Evolutionary conservation across 2,329 filamentous ascomycete species (phyloP).

Genomic region (Claviceps humidiphila): DNA sequence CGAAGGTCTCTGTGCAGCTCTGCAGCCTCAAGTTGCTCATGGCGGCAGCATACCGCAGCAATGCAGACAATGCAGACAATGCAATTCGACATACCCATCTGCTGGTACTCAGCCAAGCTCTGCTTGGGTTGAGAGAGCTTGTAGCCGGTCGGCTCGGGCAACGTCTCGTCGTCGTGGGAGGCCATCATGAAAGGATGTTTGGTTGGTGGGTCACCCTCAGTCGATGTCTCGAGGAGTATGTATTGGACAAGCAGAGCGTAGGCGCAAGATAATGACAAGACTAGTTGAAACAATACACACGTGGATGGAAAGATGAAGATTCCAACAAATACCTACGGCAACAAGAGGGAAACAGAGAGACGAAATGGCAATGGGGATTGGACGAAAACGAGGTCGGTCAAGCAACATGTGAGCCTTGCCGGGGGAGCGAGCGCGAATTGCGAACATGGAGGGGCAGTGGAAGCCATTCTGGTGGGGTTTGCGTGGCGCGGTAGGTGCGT

Average conservation of each 20-base stretch:
- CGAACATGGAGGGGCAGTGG: constrained; percentile 21
- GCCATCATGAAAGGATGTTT: constrained; percentile 35
- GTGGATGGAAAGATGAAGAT: neutral
- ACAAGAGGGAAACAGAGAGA: neutral
- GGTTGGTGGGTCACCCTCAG: neutral
- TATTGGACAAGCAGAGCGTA: too few relatives aligned
- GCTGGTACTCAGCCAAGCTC: constrained; percentile 84
- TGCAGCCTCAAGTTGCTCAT: neutral
- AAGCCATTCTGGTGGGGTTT: neutral
- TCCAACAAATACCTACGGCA: too few relatives aligned
- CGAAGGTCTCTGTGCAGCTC: neutral
- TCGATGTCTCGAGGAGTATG: neutral
- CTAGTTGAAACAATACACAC: neutral
- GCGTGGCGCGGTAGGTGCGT: neutral
- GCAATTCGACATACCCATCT: constrained; percentile 58
- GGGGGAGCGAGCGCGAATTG: constrained; percentile 9
- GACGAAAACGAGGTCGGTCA: constrained; percentile 6
- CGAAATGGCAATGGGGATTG: neutral
- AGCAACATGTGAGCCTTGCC: neutral
- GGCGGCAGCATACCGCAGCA: neutral
- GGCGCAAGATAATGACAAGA: neutral
- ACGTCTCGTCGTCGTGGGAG: constrained; percentile 63
- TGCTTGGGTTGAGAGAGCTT: constrained; percentile 96
- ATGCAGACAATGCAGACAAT: neutral
- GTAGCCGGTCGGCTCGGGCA: constrained; percentile 86